A percentile compares a stretch with the other conserved stretches of the same genome.
These are phyloP conservation scores for Thelonectria olida DNA, from an alignment of 2,329 filamentous ascomycete species.

Conservation along the genomic window DNA sequence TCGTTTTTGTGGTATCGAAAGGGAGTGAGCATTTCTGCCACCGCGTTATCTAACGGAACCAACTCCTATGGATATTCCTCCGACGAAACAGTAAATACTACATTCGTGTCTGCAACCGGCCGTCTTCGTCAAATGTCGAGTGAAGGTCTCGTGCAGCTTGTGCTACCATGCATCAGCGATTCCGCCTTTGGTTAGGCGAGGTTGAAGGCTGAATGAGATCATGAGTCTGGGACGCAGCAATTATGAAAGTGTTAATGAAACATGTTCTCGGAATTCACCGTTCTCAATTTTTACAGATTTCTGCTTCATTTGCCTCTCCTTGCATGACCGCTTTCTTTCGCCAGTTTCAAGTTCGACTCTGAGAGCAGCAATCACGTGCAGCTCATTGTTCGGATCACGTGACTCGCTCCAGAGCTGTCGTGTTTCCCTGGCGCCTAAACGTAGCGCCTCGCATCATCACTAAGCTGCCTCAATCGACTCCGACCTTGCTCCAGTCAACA, in stretches of 20 bases:
- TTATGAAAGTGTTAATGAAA: too few species aligned
- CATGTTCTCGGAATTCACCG: too few species aligned
- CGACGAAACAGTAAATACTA: not conserved
- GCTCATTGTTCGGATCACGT: constrained; percentile 36
- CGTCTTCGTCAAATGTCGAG: not conserved
- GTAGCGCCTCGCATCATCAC: constrained; percentile 44
- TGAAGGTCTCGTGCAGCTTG: too few species aligned
- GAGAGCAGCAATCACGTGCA: constrained; percentile 31
- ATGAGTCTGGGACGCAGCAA: not conserved
- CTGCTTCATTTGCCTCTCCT: not conserved
- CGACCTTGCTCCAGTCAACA: constrained; percentile 37
- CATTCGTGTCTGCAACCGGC: not conserved
- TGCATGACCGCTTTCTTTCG: not conserved
- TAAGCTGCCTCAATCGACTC: constrained; percentile 40
- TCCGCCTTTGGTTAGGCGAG: not conserved
- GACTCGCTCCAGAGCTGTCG: constrained; percentile 49
- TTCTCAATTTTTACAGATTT: not conserved
- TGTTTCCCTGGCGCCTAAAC: constrained; percentile 57
- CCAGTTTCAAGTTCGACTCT: not conserved
- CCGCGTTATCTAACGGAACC: not conserved
- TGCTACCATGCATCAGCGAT: not conserved
- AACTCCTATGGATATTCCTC: too few species aligned
- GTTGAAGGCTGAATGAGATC: too few species aligned
- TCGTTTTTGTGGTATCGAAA: too few species aligned
- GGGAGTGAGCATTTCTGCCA: too few species aligned